Conservation (phyloP, 1,139 yeast species). For the Candida glucosophila region DNA sequence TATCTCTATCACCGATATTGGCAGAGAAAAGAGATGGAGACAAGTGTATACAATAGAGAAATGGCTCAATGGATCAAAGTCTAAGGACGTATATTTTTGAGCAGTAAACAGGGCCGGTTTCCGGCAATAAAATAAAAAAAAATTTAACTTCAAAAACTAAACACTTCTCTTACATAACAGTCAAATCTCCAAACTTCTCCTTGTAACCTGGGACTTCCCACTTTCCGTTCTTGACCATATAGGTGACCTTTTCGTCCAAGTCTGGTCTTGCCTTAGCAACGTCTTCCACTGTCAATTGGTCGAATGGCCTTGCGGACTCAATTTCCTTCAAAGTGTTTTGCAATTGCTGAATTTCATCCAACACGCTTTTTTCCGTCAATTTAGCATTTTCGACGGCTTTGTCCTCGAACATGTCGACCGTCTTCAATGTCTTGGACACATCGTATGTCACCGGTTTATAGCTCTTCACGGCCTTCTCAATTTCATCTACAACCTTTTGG, state of each 20-base stretch:
- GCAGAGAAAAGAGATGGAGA: background rate
- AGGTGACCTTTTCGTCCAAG: slow-evolving; percentile 89
- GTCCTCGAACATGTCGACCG: slow-evolving; percentile 88
- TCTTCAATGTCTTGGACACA: slow-evolving; percentile 80
- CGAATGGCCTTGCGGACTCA: slow-evolving; percentile 95
- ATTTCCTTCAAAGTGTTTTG: slow-evolving; percentile 86
- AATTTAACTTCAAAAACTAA: too few species aligned
- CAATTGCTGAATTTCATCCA: slow-evolving; percentile 77
- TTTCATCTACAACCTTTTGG: slow-evolving; percentile 68
- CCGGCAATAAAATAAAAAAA: too few species aligned
- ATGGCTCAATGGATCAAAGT: slow-evolving; percentile 3
- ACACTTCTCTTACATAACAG: slow-evolving; percentile 65
- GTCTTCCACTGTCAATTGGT: slow-evolving; percentile 92
- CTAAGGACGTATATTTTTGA: slow-evolving; percentile 1
- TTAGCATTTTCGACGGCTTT: slow-evolving; percentile 95
- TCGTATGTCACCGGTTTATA: slow-evolving; percentile 85
- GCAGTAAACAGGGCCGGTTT: too few species aligned
- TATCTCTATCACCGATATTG: slow-evolving; percentile 7
- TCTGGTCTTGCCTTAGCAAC: slow-evolving; percentile 95
- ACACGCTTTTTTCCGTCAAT: slow-evolving; percentile 83
- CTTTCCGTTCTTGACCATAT: slow-evolving; percentile 94
- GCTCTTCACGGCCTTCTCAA: slow-evolving; percentile 64
- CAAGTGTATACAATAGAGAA: slow-evolving; percentile 3
- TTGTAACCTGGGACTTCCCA: slow-evolving; percentile 98
- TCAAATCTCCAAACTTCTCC: slow-evolving; percentile 94